Percentiles rank a stretch among this genome's conserved stretches.
Conservation (phyloP, 2,329 filamentous ascomycete species). For the Pseudogymnoascus sp. region DNA sequence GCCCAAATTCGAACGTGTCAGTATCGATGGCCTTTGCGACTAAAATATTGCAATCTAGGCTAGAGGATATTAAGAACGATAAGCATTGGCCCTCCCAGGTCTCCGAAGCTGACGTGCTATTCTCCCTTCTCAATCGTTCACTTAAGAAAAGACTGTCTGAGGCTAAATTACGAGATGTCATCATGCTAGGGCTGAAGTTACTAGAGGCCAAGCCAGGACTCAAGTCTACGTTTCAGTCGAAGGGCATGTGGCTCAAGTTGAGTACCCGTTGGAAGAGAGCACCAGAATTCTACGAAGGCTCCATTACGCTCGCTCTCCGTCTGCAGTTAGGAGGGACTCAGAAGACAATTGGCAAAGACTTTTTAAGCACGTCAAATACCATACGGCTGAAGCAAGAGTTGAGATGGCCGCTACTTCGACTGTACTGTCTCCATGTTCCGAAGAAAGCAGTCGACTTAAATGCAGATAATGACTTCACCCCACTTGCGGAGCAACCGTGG, state of each 20-base stretch:
- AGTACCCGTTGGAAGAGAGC: slow-evolving; percentile 12
- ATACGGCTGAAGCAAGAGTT: slow-evolving; percentile 4
- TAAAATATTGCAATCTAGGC: slow-evolving; percentile 14
- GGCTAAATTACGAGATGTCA: slow-evolving; percentile 8
- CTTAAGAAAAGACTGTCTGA: slow-evolving; percentile 11
- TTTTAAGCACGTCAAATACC: neutral
- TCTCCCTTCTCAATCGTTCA: slow-evolving; percentile 12
- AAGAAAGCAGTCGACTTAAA: slow-evolving; percentile 15
- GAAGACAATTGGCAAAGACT: slow-evolving; percentile 10
- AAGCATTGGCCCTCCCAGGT: slow-evolving; percentile 6
- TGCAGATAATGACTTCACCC: slow-evolving; percentile 11
- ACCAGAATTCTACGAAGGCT: slow-evolving; percentile 12
- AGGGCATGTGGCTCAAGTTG: slow-evolving; percentile 12
- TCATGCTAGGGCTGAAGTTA: slow-evolving; percentile 14
- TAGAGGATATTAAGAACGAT: slow-evolving; percentile 12
- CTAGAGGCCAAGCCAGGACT: slow-evolving; percentile 13
- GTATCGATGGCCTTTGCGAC: slow-evolving; percentile 16
- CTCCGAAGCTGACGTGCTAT: slow-evolving; percentile 13
- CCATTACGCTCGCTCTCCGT: slow-evolving; percentile 11
- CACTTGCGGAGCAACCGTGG: slow-evolving; percentile 14
- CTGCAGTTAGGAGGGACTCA: slow-evolving; percentile 12
- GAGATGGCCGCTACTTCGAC: slow-evolving; percentile 16
- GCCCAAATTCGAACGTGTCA: slow-evolving; percentile 12
- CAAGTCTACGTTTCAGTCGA: slow-evolving; percentile 4
- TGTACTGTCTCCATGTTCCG: slow-evolving; percentile 16